Evolutionary conservation across 2,329 filamentous ascomycete species (phyloP), one percentile per base, ranked within the genome.

Genomic region (Cladosporium sp.): DNA sequence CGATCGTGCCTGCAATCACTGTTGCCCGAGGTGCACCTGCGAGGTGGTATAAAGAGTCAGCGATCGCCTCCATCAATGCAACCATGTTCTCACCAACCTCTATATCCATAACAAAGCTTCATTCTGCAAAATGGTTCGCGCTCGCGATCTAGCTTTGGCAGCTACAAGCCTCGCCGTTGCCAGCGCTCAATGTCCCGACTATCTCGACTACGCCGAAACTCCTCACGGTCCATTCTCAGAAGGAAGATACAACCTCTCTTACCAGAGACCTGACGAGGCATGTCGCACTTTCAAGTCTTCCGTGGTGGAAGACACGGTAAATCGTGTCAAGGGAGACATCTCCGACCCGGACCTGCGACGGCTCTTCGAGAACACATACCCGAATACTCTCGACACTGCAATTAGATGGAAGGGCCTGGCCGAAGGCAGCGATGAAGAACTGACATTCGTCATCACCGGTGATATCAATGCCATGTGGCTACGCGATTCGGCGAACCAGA

Each of bases 311-410:
- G 60, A 67, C 40, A 62, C 62, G 0, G 54, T 75, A 27, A 50
- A 55, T 8, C 54, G 57, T 7, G 62, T 70, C 19, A 48, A 52
- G 7, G 32, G 33, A 8, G 53, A 57, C 22, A 75, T 76, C 52
- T 60, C 62, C 18, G 73, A 77, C 55, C 72, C 72, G 0, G 86
- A 91, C 63, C 74, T 90, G 16, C 82, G 77, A 63, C 76, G 83
- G 3, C 72, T 90, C 9, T 90, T 90, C 61, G 69, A 82, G 57
- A 90, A 90, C 63, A 74, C 82, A 1, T 89, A 82, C 62, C 85
- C 86, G 0, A 90, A 88, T 65, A 88, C 85, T 0, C 72, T 90
- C 9, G 85, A 89, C 61, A 88, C 85, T 0, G 84, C 85, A 0
- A 78, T 88, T 36, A 76, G 76, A 53, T 88, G 84, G 84, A 80